These are phyloP conservation scores for Rhodomyrtus tomentosa DNA, from an alignment of 345 rosid species.

Conservation along the genomic window DNA sequence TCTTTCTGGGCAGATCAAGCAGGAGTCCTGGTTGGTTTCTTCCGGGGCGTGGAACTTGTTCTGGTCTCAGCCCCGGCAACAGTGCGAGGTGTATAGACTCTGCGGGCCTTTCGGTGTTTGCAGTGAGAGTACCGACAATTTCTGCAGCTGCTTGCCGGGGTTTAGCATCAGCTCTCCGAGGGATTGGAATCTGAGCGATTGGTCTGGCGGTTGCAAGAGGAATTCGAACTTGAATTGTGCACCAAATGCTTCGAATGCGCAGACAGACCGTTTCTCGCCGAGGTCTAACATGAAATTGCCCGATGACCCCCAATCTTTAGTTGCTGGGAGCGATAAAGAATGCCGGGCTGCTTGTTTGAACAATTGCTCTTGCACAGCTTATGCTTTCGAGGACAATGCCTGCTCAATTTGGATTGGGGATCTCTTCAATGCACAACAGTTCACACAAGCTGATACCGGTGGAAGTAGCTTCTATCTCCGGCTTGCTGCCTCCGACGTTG, in stretches of 20 bases:
- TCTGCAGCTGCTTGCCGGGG: constrained; percentile 16
- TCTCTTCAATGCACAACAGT: constrained; percentile 33
- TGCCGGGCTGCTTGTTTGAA: constrained; percentile 36
- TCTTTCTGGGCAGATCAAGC: constrained; percentile 51
- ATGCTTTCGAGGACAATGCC: constrained; percentile 22
- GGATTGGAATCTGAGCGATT: constrained; percentile 44
- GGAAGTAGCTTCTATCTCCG: constrained; percentile 31
- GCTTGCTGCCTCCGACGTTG: constrained; percentile 63
- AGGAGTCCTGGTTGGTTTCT: constrained; percentile 19
- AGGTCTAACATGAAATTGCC: constrained; percentile 12
- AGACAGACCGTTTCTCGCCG: constrained; percentile 17
- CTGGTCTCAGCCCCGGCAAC: constrained; percentile 61
- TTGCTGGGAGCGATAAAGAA: constrained; percentile 7
- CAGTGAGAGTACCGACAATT: constrained; percentile 4
- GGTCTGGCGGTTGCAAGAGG: constrained; percentile 54
- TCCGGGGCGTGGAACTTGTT: constrained; percentile 43
- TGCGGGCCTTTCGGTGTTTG: constrained; percentile 73
- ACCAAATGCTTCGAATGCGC: constrained; percentile 8
- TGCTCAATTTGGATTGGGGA: constrained; percentile 48
- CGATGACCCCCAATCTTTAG: neutral
- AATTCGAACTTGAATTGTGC: constrained; percentile 32
- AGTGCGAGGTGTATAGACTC: constrained; percentile 53
- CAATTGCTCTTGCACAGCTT: constrained; percentile 62
- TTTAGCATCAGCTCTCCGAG: constrained; percentile 17
- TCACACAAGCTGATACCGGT: constrained; percentile 11